Base-by-base conservation (phyloP, 2,329 filamentous ascomycete species). In the Ophiocordyceps unilateralis region DNA sequence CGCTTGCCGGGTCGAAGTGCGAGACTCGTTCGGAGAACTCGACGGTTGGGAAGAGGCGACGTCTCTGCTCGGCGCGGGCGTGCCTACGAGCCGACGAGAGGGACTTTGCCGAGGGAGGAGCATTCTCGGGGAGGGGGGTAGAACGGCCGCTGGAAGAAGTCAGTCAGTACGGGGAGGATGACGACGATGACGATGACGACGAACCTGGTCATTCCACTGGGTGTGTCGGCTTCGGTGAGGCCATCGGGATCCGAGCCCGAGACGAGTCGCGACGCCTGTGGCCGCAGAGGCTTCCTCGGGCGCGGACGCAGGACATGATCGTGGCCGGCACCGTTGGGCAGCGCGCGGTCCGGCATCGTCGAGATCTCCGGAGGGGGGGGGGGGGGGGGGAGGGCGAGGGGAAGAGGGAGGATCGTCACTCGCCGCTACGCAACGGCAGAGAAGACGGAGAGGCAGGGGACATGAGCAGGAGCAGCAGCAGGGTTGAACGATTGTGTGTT, bases 1-100 rank as follows among this genome's bases (percentile, higher is more conserved):
- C 87, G 61, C 84, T 93, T 41, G 76, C 73, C 0, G 88, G 87
- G 57, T 98, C 91, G 58, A 98, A 94, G 64, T 98, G 89, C 17
- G 89, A 96, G 20, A 96, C 81, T 45, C 91, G 82, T 46, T 83
- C 81, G 36, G 84, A 76, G 64, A 89, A 98, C 55, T 94, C 84
- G 57, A 93, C 87, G 20, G 84, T 91, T 20, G 93, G 89, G 59
- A 96, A 98, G 51, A 95, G 70, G 51, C 88, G 81, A 45, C 81
- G 81, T 50, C 82, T 79, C 53, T 86, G 82, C 58, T 87, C 76
- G 46, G 82, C 83, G 55, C 87, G 81, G 41, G 81, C 78, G 54
- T 89, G 82, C 58, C 86, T 88, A 51, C 88, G 80, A 20, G 83
- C 88, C 14, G 78, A 81, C 37, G 86, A 93, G 47, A 94, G 81